These are phyloP conservation scores for Cystobasidium onofrii DNA, from an alignment of 768 basidiomycete species.

Conservation along the genomic window DNA sequence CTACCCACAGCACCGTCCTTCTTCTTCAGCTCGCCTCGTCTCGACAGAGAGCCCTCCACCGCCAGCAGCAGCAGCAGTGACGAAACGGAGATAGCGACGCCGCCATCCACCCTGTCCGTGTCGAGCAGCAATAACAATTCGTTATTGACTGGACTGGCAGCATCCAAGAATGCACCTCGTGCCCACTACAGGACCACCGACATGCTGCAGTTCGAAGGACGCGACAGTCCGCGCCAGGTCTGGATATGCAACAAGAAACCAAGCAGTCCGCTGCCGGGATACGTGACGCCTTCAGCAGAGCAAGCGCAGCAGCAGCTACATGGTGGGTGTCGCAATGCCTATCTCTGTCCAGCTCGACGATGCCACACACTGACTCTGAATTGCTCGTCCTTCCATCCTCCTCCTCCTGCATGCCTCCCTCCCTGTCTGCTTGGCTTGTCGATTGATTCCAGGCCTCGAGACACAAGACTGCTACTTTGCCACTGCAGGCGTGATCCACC, in stretches of 20 bases:
- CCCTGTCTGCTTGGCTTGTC: too few relatives aligned
- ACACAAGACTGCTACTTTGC: not conserved
- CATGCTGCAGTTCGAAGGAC: conserved; percentile 17
- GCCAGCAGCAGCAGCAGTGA: conserved; percentile 8
- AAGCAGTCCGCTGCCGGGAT: conserved; percentile 8
- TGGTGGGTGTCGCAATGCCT: not conserved
- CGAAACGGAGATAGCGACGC: not conserved
- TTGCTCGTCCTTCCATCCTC: not conserved
- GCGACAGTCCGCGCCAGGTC: not conserved
- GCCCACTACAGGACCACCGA: not conserved
- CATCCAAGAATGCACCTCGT: not conserved
- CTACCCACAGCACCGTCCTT: conserved; percentile 1
- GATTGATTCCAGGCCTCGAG: not conserved
- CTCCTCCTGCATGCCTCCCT: not conserved
- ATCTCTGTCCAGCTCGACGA: not conserved
- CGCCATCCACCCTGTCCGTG: not conserved
- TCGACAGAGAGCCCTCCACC: not conserved
- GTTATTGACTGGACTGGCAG: too few relatives aligned
- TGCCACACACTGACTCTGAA: not conserved
- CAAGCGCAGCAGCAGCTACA: not conserved
- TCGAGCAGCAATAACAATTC: conserved; percentile 2
- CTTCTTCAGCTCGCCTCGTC: not conserved
- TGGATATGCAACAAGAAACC: conserved; percentile 21
- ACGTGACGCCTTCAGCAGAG: not conserved
- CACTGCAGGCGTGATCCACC: not conserved